Base-by-base conservation (phyloP, 1,284 basidiomycete genomes). In the Pseudozyma sp. region DNA sequence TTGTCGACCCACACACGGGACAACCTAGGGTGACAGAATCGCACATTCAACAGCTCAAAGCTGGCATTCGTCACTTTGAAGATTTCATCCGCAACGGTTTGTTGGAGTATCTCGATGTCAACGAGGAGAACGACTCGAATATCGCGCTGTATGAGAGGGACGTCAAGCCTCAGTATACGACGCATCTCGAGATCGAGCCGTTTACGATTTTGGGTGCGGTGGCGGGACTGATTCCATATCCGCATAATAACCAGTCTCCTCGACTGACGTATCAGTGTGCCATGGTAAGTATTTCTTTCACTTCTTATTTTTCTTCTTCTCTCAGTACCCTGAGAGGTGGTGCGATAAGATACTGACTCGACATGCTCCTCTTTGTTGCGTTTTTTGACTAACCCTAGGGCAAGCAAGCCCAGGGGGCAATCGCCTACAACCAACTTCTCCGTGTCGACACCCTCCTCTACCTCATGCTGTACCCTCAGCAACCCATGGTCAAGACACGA, bases 371-470 rank as follows among this genome's bases (percentile, higher is more conserved):
- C n/a, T n/a, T n/a, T n/a, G n/a, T n/a, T n/a, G n/a, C n/a, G n/a
- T n/a, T n/a, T n/a, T n/a, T n/a, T n/a, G n/a, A n/a, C n/a, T n/a
- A n/a, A n/a, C n/a, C n/a, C n/a, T n/a, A n/a, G n/a, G 97, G 97
- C 71, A 99, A 99, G 87, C 97, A 99, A 88, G 97, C 97, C 0
- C 98, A 99, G 72, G 97, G 97, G n/a, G 95, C 95, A 3, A 99
- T 99, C 77, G 96, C 91, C 0, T 97, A 96, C 87, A 99, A 99
- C 85, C 97, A 99, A 85, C 90, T 98, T 71, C 94, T 96, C 85
- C 90, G 97, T 49, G 99, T 99, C 85, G 97, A 99, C 86, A 99
- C 97, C 0, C 89, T 99, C n/a, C 89, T 99, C 25, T 99, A 99
- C 87, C 89, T 99, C 56, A 93, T 95, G 73, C 94, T 98, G n/a